Evolutionary conservation across 164 flowering plant genomes (phyloP).

Genomic region (Berberis vulgaris): DNA sequence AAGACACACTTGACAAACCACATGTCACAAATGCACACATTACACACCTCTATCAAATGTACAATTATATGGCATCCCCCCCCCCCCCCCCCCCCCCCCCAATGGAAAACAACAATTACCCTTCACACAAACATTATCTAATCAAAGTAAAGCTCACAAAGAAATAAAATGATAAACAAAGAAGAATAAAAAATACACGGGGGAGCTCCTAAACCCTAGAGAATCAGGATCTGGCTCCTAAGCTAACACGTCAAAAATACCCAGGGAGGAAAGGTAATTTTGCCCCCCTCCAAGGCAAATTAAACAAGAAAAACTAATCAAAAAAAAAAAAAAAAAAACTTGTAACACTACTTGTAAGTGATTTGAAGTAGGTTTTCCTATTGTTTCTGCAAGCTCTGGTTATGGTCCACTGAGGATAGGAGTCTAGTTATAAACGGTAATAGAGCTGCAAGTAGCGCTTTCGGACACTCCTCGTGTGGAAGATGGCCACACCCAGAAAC

Average conservation of each 20-base stretch:
- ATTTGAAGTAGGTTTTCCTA: slow-evolving; percentile 14
- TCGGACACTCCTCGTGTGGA: slow-evolving; percentile 97
- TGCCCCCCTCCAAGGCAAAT: slow-evolving; percentile 10
- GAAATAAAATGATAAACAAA: slow-evolving; percentile 2
- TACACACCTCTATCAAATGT: slow-evolving; percentile 15
- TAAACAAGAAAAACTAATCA: background rate
- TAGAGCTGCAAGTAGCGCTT: slow-evolving; percentile 85
- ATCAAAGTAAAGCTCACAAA: slow-evolving; percentile 1
- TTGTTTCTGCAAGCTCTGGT: slow-evolving; percentile 24
- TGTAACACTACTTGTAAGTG: slow-evolving; percentile 10
- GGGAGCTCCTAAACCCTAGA: slow-evolving; percentile 25
- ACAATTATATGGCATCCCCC: slow-evolving; percentile 14
- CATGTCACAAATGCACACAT: slow-evolving; percentile 5
- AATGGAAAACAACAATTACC: slow-evolving; percentile 14
- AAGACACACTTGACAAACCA: background rate
- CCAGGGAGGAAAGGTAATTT: slow-evolving; percentile 17
- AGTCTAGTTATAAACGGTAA: slow-evolving; percentile 66
- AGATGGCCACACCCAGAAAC: slow-evolving; percentile 96
- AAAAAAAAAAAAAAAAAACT: background rate
- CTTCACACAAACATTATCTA: too few species aligned
- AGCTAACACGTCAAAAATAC: slow-evolving; percentile 30
- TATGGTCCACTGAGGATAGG: slow-evolving; percentile 24
- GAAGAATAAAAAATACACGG: slow-evolving; percentile 14
- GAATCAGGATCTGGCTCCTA: slow-evolving; percentile 25
- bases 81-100: slow-evolving; percentile 14